phyloP scores from a whole-genome alignment of 2,329 filamentous ascomycete species.

The Microthyrium microscopicum region DNA sequence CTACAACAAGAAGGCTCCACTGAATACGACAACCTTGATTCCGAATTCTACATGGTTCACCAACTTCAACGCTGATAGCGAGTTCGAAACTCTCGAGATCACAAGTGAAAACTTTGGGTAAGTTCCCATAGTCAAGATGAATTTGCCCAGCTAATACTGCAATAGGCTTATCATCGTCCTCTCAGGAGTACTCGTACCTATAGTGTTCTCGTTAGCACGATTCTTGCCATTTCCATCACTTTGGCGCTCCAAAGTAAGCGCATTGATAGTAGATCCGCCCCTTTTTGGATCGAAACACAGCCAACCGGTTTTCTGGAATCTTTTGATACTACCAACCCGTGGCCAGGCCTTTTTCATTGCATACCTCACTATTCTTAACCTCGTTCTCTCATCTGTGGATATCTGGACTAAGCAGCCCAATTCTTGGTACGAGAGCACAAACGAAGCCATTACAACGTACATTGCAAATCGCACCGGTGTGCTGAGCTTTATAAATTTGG shows the following conservation, averaged over 20 bases:
- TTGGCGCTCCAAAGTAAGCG: conserved; percentile 14
- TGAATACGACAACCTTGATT: conserved; percentile 6
- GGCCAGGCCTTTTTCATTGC: conserved; percentile 30
- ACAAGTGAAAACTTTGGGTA: conserved; percentile 5
- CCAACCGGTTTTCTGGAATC: conserved; percentile 18
- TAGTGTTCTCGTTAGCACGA: conserved; percentile 13
- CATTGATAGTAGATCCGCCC: conserved; percentile 19
- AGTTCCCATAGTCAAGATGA: neutral
- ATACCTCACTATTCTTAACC: conserved; percentile 23
- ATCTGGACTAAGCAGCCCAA: conserved; percentile 16
- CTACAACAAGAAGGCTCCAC: conserved; percentile 1
- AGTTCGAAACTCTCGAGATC: conserved; percentile 5
- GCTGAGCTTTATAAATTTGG: conserved; percentile 24
- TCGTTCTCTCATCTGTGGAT: conserved; percentile 17
- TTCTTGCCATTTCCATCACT: conserved; percentile 15
- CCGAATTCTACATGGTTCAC: conserved; percentile 1
- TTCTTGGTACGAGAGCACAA: conserved; percentile 7
- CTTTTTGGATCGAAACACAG: conserved; percentile 17
- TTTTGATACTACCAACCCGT: conserved; percentile 25
- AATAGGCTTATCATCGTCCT: conserved; percentile 14
- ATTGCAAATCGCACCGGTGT: conserved; percentile 26
- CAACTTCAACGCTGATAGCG: conserved; percentile 4
- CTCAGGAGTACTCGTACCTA: conserved; percentile 14
- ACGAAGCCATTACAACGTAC: conserved; percentile 18
- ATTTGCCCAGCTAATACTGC: neutral